These are phyloP conservation scores for Colletotrichum orchidophilum DNA, from an alignment of 2,329 filamentous ascomycete genomes.

Conservation along the genomic window DNA sequence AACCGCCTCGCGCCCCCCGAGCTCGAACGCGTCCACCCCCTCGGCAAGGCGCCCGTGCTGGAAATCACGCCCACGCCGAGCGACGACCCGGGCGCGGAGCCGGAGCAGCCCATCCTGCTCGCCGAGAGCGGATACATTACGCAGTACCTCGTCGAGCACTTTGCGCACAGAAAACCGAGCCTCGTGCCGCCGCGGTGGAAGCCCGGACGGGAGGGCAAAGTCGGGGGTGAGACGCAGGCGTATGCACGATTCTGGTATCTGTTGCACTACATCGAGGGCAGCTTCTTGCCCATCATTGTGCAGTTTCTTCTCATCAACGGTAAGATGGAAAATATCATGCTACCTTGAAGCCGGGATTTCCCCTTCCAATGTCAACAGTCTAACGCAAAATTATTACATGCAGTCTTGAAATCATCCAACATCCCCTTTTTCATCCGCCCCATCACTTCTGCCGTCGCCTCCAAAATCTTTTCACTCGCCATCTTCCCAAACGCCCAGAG, in stretches of 20 bases:
- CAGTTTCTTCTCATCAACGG: constrained; percentile 59
- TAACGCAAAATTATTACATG: background rate
- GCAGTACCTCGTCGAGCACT: constrained; percentile 83
- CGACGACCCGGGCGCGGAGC: constrained; percentile 28
- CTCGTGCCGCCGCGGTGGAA: constrained; percentile 64
- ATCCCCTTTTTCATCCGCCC: constrained; percentile 66
- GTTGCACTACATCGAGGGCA: constrained; percentile 88
- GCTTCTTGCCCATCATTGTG: constrained; percentile 75
- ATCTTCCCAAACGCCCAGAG: constrained; percentile 57
- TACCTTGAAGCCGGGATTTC: too few relatives aligned
- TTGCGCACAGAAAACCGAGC: constrained; percentile 49
- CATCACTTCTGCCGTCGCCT: constrained; percentile 56
- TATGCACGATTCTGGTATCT: constrained; percentile 72
- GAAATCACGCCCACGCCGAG: constrained; percentile 61
- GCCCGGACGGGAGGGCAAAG: constrained; percentile 63
- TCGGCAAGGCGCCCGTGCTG: constrained; percentile 88
- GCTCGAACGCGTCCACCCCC: constrained; percentile 80
- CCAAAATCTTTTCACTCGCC: constrained; percentile 50
- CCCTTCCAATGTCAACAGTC: too few relatives aligned
- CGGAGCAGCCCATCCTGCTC: constrained; percentile 63
- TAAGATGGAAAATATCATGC: too few relatives aligned
- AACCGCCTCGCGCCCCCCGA: constrained; percentile 74
- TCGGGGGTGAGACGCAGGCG: constrained; percentile 70
- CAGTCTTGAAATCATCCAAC: constrained; percentile 53
- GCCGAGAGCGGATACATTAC: constrained; percentile 85